Base-by-base conservation (phyloP, 2,329 filamentous ascomycete species). In the Hymenoscyphus linearis region DNA sequence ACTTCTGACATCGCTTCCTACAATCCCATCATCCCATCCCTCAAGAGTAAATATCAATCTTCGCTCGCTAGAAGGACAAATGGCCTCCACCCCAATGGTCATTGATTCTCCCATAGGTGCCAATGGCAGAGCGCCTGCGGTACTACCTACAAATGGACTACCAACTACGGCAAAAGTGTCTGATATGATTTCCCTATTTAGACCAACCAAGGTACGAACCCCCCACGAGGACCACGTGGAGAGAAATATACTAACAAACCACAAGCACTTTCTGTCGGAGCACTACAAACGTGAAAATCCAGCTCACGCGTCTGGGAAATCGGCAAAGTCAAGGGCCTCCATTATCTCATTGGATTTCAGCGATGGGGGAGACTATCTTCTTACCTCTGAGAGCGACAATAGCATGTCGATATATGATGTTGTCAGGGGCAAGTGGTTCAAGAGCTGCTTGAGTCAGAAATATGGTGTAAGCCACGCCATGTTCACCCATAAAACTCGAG, bases 271-370 rank as follows among this genome's bases (percentile, higher is more conserved):
- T 9, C 4, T 31, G 31, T 31, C 31, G 6, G 31, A 31, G 31
- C 31, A 31, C 31, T 31, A 31, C 67, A 79, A 79, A 53, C 80
- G 84, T 62, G 80, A 85, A 18, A 83, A 57, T 75, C 76, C 63
- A 77, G 82, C 54, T 76, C 76, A 61, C 77, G 78, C 61, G 75
- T 79, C 60, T 34, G 62, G 65, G 22, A 66, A 64, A 60, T 56
- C 65, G 35, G 55, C 53, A 7, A 55, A 64, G 36, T 52, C 60
- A 52, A 64, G 80, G 57, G 85, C 87, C 3, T 82, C 86, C 66
- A 85, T 97, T 62, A 89, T 95, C 9, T 98, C 93, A 1, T 85
- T 99, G 69, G 93, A 99, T 78, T 99, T 96, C 73, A 93, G 98
- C 75, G 93, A 98, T 77, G 89, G 90, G 52, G 95, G 95, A 74